phyloP scores from a whole-genome alignment of 257 asterid species.

The Penstemon newberryi region DNA sequence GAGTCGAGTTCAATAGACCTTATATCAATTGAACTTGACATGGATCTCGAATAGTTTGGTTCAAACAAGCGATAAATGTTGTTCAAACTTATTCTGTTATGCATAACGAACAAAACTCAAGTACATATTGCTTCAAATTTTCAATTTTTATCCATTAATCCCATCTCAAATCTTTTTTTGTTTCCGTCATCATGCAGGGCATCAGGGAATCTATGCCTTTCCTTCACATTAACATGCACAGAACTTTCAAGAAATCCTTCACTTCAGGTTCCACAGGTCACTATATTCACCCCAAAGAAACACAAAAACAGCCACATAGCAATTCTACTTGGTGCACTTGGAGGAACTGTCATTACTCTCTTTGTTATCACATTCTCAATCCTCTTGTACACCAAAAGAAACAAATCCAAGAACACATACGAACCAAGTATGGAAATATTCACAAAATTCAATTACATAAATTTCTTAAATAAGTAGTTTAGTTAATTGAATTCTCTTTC shows the following conservation, averaged over 20 bases:
- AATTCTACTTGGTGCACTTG: slow-evolving; percentile 53
- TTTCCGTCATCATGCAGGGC: slow-evolving; percentile 46
- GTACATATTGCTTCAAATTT: too few species aligned
- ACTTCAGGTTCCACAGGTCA: slow-evolving; percentile 75
- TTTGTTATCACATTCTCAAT: slow-evolving; percentile 44
- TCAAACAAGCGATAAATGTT: too few species aligned
- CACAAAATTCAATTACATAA: neutral
- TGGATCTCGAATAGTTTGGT: too few species aligned
- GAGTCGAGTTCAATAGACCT: too few species aligned
- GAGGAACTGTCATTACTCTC: slow-evolving; percentile 58
- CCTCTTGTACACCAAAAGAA: slow-evolving; percentile 56
- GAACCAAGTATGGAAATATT: slow-evolving; percentile 49
- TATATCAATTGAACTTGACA: too few species aligned
- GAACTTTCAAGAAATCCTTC: slow-evolving; percentile 48
- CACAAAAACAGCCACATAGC: slow-evolving; percentile 47
- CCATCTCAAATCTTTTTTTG: too few species aligned
- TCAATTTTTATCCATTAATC: too few species aligned
- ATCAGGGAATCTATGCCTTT: slow-evolving; percentile 81
- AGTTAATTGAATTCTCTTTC: slow-evolving; percentile 10
- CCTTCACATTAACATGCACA: slow-evolving; percentile 68
- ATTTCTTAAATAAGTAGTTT: neutral
- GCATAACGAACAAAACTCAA: too few species aligned
- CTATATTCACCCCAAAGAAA: slow-evolving; percentile 59
- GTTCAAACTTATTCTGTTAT: too few species aligned
- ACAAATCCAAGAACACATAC: slow-evolving; percentile 36